Evolutionary conservation across 2,329 filamentous ascomycete genomes (phyloP).

Genomic region (Apiospora phragmitis): DNA sequence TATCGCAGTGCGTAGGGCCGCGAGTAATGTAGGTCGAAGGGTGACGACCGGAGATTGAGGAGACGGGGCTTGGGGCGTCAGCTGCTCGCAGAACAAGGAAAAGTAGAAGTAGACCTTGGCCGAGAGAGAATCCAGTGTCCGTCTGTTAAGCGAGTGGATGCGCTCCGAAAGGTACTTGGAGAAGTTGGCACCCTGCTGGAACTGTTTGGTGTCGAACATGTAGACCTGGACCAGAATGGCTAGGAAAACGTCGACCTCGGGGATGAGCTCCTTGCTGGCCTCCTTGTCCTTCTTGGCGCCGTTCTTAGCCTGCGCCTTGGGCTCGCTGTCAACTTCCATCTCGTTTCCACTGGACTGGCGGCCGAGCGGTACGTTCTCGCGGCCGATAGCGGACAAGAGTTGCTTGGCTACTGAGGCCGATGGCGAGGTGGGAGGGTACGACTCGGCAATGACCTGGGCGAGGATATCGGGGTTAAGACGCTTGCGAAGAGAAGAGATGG

Average conservation of each 20-base stretch:
- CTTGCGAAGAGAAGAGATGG: conserved; percentile 95
- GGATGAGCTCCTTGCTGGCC: conserved; percentile 71
- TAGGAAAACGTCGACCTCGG: conserved; percentile 87
- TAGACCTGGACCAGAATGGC: conserved; percentile 85
- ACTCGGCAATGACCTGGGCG: conserved; percentile 77
- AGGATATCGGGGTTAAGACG: conserved; percentile 81
- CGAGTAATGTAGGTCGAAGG: conserved; percentile 82
- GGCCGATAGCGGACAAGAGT: conserved; percentile 69
- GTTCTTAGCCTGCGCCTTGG: conserved; percentile 53
- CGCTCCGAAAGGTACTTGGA: conserved; percentile 81
- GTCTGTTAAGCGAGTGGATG: conserved; percentile 86
- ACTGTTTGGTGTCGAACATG: conserved; percentile 82
- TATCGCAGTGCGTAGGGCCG: conserved; percentile 90
- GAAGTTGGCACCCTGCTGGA: conserved; percentile 78
- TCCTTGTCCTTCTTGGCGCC: conserved; percentile 56
- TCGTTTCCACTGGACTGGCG: conserved; percentile 54
- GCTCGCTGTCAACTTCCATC: conserved; percentile 72
- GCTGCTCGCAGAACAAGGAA: conserved; percentile 90
- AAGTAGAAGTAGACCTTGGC: conserved; percentile 99
- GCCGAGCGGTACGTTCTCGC: conserved; percentile 64
- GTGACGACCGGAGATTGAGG: conserved; percentile 83
- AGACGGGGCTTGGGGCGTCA: conserved; percentile 83
- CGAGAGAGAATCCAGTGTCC: conserved; percentile 89
- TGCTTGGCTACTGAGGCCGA: conserved; percentile 68
- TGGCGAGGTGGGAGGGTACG: conserved; percentile 63